phyloP scores from a whole-genome alignment of 805 yeast genomes.

The Pichia scutulata region DNA sequence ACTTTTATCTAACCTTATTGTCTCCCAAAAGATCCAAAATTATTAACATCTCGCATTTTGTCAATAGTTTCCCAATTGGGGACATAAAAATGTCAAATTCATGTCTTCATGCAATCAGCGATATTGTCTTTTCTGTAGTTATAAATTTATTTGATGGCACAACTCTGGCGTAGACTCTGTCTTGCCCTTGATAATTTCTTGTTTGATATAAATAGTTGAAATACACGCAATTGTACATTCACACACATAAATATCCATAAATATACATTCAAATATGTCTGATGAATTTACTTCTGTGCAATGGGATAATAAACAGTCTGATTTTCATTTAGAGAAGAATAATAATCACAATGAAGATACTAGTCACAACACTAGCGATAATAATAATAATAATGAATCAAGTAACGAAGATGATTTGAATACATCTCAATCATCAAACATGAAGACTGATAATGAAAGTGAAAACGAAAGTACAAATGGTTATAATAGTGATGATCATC shows the following conservation, averaged over 20 bases:
- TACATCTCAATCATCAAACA: not conserved
- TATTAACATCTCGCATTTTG: too few species aligned
- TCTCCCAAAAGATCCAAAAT: too few species aligned
- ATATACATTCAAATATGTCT: slow-evolving; percentile 15
- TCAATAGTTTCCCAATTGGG: not conserved
- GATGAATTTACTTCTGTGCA: slow-evolving; percentile 52
- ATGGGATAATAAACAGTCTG: slow-evolving; percentile 33
- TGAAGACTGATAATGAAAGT: not conserved
- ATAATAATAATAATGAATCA: not conserved
- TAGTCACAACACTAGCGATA: not conserved
- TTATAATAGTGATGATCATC: not conserved
- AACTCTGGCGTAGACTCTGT: not conserved
- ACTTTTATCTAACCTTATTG: too few species aligned
- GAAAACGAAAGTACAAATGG: not conserved
- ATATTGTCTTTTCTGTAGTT: not conserved
- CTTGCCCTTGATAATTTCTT: not conserved
- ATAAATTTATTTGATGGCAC: too few species aligned
- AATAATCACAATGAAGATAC: not conserved
- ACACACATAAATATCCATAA: not conserved
- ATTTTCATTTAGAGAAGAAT: not conserved
- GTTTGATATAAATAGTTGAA: not conserved
- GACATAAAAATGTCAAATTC: not conserved
- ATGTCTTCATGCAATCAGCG: not conserved
- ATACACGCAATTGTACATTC: not conserved
- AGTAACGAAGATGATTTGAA: not conserved